phyloP scores from a whole-genome alignment of 2,329 filamentous ascomycete species.

The Stagonosporopsis rhizophila region DNA sequence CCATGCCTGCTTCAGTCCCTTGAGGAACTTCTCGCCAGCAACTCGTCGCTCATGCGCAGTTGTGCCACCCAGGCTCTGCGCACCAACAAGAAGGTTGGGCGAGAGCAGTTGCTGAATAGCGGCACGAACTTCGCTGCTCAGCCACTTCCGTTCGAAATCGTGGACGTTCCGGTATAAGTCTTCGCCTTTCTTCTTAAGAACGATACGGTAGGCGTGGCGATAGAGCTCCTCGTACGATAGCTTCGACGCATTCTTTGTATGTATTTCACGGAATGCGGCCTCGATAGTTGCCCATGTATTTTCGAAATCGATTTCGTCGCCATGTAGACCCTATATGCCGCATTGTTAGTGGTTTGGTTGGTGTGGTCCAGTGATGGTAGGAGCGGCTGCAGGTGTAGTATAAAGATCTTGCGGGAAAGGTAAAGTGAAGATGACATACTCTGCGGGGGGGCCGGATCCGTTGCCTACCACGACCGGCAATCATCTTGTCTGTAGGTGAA shows the following conservation, averaged over 20 bases:
- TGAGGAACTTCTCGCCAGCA: conserved; percentile 83
- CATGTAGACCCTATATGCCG: conserved; percentile 60
- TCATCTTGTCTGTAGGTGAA: conserved; percentile 48
- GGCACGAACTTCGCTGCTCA: conserved; percentile 74
- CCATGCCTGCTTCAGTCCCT: conserved; percentile 79
- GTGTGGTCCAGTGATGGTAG: conserved; percentile 9
- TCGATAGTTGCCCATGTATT: conserved; percentile 79
- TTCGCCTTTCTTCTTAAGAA: conserved; percentile 84
- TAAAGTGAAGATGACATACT: conserved; percentile 57
- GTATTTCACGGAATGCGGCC: conserved; percentile 83
- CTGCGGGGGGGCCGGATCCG: conserved; percentile 73
- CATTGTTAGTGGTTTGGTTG: conserved; percentile 21
- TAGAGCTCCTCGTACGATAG: conserved; percentile 97
- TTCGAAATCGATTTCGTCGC: conserved; percentile 80
- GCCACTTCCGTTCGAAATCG: conserved; percentile 81
- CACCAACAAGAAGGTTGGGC: conserved; percentile 68
- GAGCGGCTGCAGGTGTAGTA: conserved; percentile 11
- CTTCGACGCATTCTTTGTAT: conserved; percentile 86
- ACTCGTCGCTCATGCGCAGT: conserved; percentile 80
- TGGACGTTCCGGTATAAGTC: conserved; percentile 82
- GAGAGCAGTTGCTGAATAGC: conserved; percentile 75
- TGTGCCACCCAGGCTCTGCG: conserved; percentile 55
- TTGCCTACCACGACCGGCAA: conserved; percentile 62
- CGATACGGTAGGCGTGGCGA: conserved; percentile 91
- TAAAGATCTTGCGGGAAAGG: not conserved